Base-by-base conservation (phyloP, 2,329 filamentous ascomycete species). In the Penicillium sp. region DNA sequence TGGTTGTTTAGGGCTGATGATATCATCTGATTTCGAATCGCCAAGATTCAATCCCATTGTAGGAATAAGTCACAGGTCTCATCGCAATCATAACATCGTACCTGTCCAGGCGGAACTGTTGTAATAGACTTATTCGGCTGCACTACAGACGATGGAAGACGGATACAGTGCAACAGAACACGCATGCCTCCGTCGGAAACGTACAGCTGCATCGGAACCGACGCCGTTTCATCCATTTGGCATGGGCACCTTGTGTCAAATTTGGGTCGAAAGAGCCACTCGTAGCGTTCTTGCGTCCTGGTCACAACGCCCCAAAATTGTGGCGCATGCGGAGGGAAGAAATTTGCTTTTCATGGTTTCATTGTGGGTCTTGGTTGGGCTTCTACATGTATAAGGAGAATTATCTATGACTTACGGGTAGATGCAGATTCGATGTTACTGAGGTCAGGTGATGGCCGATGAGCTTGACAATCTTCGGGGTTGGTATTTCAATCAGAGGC, bases 141-240 rank as follows among this genome's bases (percentile, higher is more conserved):
- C 13, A 49, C 33, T 59, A 55, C 53, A 37, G 50, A 52, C 43
- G 45, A 57, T 47, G 35, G 60, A 63, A 61, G 43, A 37, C 55
- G 43, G 49, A 54, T 56, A 60, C 29, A 35, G 60, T 61, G 59
- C 59, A 49, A 63, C 61, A 65, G 52, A 63, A 62, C 61, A 57
- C 55, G 61, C 52, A 60, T 50, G 47, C 48, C 48, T 37, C 59
- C 60, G 62, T 64, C 62, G 64, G 64, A 49, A 63, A 65, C 27
- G 48, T 45, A 57, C 64, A 64, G 57, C 51, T 50, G 47, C 49
- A 52, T 62, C 58, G 61, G 60, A 52, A 53, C 57, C 57, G 47
- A 59, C 54, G 61, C 37, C 49, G 63, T 66, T 66, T 66, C 62
- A 66, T 65, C 47, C 29, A 55, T 52, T 49, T 33, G 26, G 55